A percentile compares a stretch with the other conserved stretches of the same genome.
Evolutionary conservation across 2,329 filamentous ascomycete genomes (phyloP).

Genomic region (Penicillium freii): DNA sequence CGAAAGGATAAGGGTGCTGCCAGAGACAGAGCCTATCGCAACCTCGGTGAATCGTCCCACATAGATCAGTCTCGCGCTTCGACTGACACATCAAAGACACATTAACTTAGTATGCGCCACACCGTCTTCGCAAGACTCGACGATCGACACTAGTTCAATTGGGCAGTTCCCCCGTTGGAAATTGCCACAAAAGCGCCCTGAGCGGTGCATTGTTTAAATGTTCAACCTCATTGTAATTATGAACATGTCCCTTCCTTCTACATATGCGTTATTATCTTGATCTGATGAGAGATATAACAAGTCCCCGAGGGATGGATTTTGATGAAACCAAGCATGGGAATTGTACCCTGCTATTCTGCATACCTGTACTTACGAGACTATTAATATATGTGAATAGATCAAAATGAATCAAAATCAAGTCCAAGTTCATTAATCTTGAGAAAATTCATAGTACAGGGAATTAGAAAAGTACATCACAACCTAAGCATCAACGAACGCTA

Average conservation of each 20-base stretch:
- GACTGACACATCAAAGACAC: constrained; percentile 10
- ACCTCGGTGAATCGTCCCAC: constrained; percentile 31
- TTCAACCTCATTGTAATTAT: constrained; percentile 12
- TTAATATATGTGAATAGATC: constrained; percentile 14
- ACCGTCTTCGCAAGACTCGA: neutral
- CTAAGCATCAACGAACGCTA: neutral
- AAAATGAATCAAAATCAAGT: neutral
- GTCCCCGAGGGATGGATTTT: neutral
- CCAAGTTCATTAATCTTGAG: neutral
- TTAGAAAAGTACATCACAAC: neutral
- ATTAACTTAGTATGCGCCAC: constrained; percentile 3
- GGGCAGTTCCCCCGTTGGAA: neutral
- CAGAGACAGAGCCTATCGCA: constrained; percentile 38
- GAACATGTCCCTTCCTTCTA: constrained; percentile 1
- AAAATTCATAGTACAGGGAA: neutral
- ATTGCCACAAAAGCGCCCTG: neutral
- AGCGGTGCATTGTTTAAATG: neutral
- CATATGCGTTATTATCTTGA: neutral
- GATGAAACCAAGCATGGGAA: constrained; percentile 7
- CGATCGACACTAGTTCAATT: neutral
- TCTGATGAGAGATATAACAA: neutral
- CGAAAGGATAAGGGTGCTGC: constrained; percentile 38
- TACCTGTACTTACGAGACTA: constrained; percentile 8
- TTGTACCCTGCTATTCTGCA: neutral
- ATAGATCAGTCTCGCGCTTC: constrained; percentile 4